Conservation (phyloP, 768 basidiomycete genomes). For the Rhizopogon salebrosus region DNA sequence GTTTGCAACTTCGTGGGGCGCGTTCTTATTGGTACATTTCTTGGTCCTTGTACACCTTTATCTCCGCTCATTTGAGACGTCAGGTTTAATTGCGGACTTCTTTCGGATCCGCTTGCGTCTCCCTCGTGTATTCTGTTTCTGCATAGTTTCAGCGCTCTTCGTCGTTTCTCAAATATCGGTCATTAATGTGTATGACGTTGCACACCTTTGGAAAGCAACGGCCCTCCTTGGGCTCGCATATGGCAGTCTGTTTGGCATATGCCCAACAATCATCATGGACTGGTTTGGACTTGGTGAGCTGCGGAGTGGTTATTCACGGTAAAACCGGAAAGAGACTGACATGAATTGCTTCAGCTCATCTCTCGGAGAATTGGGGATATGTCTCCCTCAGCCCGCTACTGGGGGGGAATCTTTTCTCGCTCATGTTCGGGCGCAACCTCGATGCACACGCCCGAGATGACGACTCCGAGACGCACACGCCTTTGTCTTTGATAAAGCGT, state of each 20-base stretch:
- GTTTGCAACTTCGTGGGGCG: slow-evolving; percentile 79
- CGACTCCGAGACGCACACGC: not conserved
- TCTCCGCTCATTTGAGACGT: not conserved
- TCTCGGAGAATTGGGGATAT: slow-evolving; percentile 86
- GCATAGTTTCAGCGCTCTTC: slow-evolving; percentile 61
- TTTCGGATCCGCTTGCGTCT: slow-evolving; percentile 48
- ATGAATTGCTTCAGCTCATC: slow-evolving; percentile 42
- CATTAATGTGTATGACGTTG: slow-evolving; percentile 49
- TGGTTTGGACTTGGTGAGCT: slow-evolving; percentile 84
- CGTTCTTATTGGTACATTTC: slow-evolving; percentile 56
- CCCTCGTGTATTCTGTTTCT: slow-evolving; percentile 68
- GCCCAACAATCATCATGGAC: slow-evolving; percentile 75
- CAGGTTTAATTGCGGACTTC: slow-evolving; percentile 69
- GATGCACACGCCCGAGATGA: slow-evolving; percentile 54
- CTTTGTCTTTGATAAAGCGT: not conserved
- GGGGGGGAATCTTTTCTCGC: slow-evolving; percentile 79
- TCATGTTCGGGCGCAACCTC: slow-evolving; percentile 76
- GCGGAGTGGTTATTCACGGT: not conserved
- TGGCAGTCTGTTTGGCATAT: slow-evolving; percentile 67
- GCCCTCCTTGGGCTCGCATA: slow-evolving; percentile 44
- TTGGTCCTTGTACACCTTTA: not conserved
- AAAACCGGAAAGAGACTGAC: not conserved
- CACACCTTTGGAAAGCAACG: slow-evolving; percentile 54
- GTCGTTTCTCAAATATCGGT: slow-evolving; percentile 67
- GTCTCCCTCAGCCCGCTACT: slow-evolving; percentile 68